Conservation (phyloP, 306 rosid genomes). For the Cucurbita argyrosperma region DNA sequence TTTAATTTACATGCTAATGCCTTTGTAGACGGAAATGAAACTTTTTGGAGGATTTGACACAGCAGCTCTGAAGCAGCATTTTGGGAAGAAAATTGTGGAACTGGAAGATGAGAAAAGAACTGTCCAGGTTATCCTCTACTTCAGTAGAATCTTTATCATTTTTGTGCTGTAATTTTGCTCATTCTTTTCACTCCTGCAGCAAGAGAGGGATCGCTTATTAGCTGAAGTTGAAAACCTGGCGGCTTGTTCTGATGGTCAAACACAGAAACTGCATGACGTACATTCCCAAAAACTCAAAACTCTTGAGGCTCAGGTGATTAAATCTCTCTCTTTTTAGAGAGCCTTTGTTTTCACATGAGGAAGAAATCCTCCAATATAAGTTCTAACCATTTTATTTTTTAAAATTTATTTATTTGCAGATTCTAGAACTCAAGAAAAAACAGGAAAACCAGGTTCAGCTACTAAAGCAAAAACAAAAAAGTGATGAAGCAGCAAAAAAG, state of each 20-base stretch:
- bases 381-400: neutral
- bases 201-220: constrained; percentile 83
- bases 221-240: constrained; percentile 97
- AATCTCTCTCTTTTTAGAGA: neutral
- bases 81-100: constrained; percentile 87
- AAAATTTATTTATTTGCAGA: constrained; percentile 22
- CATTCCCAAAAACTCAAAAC: constrained; percentile 84
- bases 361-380: neutral
- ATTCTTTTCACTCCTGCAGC: constrained; percentile 37
- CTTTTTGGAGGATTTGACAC: constrained; percentile 70
- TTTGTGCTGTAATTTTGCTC: constrained; percentile 8
- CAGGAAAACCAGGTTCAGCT: constrained; percentile 98
- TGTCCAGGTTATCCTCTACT: constrained; percentile 57
- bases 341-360: neutral
- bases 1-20: neutral
- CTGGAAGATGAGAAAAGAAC: constrained; percentile 88
- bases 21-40: constrained; percentile 80
- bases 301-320: constrained; percentile 82
- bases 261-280: constrained; percentile 79
- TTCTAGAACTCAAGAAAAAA: constrained; percentile 88
- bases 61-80: constrained; percentile 80
- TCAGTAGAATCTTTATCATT: constrained; percentile 12
- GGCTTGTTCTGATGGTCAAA: constrained; percentile 85
- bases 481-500: constrained; percentile 94
- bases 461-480: constrained; percentile 93